phyloP scores from a whole-genome alignment of 441 rosid species.

The Aleurites moluccanus region DNA sequence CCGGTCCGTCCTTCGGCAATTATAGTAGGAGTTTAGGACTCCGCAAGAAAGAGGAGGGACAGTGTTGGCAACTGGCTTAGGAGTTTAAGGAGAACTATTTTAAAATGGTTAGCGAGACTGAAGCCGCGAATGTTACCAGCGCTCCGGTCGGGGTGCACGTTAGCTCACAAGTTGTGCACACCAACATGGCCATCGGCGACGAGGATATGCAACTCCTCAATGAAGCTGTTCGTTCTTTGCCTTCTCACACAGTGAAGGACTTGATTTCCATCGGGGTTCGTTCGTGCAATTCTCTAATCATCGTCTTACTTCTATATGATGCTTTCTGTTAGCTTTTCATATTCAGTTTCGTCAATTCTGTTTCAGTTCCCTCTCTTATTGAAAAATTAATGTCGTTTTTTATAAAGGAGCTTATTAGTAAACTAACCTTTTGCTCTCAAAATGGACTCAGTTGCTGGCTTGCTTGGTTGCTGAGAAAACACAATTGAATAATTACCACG shows the following conservation, averaged over 20 bases:
- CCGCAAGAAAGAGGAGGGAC: not conserved
- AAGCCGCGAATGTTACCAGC: slow-evolving; percentile 9
- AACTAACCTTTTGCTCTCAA: not conserved
- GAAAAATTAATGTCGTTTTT: not conserved
- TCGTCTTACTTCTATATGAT: not conserved
- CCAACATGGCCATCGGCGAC: slow-evolving; percentile 15
- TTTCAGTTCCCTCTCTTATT: not conserved
- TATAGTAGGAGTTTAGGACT: too few species aligned
- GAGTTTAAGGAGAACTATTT: slow-evolving; percentile 13
- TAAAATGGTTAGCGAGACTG: slow-evolving; percentile 39
- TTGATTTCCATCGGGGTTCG: slow-evolving; percentile 60
- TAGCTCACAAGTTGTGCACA: slow-evolving; percentile 19
- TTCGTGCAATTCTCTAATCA: slow-evolving; percentile 24
- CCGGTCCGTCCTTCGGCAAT: too few species aligned
- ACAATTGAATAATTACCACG: not conserved
- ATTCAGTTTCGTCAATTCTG: slow-evolving; percentile 2
- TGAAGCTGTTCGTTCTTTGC: slow-evolving; percentile 54
- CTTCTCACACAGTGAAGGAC: slow-evolving; percentile 57
- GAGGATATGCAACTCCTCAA: slow-evolving; percentile 31
- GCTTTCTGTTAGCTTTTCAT: not conserved
- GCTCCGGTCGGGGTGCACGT: not conserved
- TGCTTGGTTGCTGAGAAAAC: not conserved
- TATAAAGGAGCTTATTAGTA: not conserved
- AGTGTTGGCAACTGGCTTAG: slow-evolving; percentile 11
- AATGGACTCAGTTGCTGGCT: not conserved